Evolutionary conservation across 768 basidiomycete genomes (phyloP), one percentile per base, ranked within the genome.

Genomic region (Pleurotus tuber-regium): DNA sequence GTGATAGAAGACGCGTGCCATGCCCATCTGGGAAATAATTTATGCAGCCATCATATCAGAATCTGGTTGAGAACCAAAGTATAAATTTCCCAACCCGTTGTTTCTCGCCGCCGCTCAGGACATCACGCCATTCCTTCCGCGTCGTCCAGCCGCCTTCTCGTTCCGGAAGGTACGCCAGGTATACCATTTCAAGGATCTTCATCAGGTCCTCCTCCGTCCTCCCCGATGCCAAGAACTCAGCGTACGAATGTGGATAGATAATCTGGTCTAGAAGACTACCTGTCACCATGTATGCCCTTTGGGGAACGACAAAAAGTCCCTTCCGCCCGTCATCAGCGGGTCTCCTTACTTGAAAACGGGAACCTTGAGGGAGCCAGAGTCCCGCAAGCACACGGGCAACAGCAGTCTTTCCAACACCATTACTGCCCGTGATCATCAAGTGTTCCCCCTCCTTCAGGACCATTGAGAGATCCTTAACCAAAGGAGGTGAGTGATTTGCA

Each of bases 41-140:
- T n/a, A n/a, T n/a, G n/a, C n/a, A n/a, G n/a, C n/a, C n/a, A n/a
- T n/a, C n/a, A n/a, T n/a, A n/a, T n/a, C n/a, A n/a, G n/a, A n/a
- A n/a, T n/a, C n/a, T n/a, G n/a, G n/a, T n/a, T n/a, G n/a, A n/a
- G n/a, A n/a, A n/a, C n/a, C n/a, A n/a, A n/a, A n/a, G n/a, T n/a
- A 28, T 9, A 18, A 42, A 30, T 33, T 5, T 6, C 9, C 80
- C 31, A 54, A 89, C 87, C 61, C 95, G 70, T 68, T 98, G 96
- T 70, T 97, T 98, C 79, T 98, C 96, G 0, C 96, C 96, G 0
- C 96, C 96, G 59, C 92, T 94, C 61, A 96, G 70, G 39, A 98
- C 92, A 69, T 97, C 92, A 56, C 92, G 80, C 95, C 95, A 98
- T 66, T 98, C 95, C 69, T 97, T 98, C 62, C 87, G 71, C 23